These are phyloP conservation scores for Kuraishia cidri DNA, from an alignment of 805 yeast species.

Conservation along the genomic window DNA sequence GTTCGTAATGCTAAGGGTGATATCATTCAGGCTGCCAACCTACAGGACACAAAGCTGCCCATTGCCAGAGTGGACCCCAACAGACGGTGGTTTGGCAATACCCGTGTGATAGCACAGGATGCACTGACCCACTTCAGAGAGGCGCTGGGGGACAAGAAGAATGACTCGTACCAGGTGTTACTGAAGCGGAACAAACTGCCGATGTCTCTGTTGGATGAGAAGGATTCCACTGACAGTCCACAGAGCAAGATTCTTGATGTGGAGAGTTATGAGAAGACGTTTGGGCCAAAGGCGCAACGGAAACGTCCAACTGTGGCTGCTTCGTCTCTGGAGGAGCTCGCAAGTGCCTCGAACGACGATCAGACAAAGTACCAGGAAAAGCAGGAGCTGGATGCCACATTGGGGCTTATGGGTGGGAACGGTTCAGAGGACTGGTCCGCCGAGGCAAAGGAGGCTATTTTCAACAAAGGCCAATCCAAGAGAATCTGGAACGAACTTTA, in stretches of 20 bases:
- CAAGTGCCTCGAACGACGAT: conserved; percentile 44
- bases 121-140: conserved; percentile 90
- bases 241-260: conserved; percentile 78
- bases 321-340: conserved; percentile 77
- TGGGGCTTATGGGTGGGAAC: conserved; percentile 73
- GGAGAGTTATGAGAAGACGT: conserved; percentile 71
- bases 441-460: conserved; percentile 92
- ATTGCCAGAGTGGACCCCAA: conserved; percentile 93
- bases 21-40: conserved; percentile 74
- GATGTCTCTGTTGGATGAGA: conserved; percentile 89
- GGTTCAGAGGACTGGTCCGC: conserved; percentile 74
- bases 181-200: conserved; percentile 88
- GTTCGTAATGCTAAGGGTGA: conserved; percentile 84
- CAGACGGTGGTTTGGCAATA: conserved; percentile 95
- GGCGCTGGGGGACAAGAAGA: conserved; percentile 79
- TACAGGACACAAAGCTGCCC: conserved; percentile 84
- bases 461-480: conserved; percentile 95
- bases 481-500: conserved; percentile 98
- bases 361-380: conserved; percentile 62
- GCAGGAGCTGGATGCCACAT: conserved; percentile 61
- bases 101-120: conserved; percentile 96
- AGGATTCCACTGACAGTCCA: conserved; percentile 69
- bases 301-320: conserved; percentile 76
- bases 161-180: conserved; percentile 79
- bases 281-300: conserved; percentile 94